A percentile compares a stretch with the other conserved stretches of the same genome.
These are phyloP conservation scores for Recurvomyces mirabilis DNA, from an alignment of 495 filamentous ascomycete species.

Conservation along the genomic window DNA sequence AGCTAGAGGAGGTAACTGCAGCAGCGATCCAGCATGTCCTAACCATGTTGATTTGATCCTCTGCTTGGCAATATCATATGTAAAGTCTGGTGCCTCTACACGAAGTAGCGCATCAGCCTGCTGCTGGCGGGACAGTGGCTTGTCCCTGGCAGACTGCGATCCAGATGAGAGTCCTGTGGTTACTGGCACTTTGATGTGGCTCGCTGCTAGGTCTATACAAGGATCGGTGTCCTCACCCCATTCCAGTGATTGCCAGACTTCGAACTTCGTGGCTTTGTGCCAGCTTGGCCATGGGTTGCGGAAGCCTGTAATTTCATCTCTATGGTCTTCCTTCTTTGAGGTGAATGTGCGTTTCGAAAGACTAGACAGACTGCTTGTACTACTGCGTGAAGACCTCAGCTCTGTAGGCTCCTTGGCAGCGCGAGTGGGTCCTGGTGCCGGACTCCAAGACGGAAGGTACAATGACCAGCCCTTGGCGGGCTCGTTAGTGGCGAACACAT, in stretches of 20 bases:
- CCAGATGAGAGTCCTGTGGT: neutral
- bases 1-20: conserved; percentile 25
- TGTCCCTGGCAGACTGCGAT: neutral
- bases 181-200: conserved; percentile 3
- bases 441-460: too few species aligned
- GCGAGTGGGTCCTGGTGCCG: too few species aligned
- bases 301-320: conserved; percentile 27
- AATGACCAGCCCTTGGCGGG: too few species aligned
- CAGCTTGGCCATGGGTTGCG: conserved; percentile 46
- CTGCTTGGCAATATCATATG: conserved; percentile 14
- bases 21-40: conserved; percentile 39
- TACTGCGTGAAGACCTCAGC: too few species aligned
- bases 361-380: too few species aligned
- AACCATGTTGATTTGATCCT: conserved; percentile 37
- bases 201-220: conserved; percentile 2
- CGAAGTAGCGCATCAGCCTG: conserved; percentile 19
- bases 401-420: too few species aligned
- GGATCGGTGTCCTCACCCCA: conserved; percentile 9
- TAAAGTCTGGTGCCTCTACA: conserved; percentile 29
- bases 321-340: too few species aligned
- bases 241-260: conserved; percentile 6
- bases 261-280: conserved; percentile 18
- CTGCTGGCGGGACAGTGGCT: neutral
- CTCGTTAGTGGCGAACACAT: too few species aligned
- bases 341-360: too few species aligned